Evolutionary conservation across 2,329 filamentous ascomycete genomes (phyloP).

Genomic region (Neophaeococcomyces mojaviensis): DNA sequence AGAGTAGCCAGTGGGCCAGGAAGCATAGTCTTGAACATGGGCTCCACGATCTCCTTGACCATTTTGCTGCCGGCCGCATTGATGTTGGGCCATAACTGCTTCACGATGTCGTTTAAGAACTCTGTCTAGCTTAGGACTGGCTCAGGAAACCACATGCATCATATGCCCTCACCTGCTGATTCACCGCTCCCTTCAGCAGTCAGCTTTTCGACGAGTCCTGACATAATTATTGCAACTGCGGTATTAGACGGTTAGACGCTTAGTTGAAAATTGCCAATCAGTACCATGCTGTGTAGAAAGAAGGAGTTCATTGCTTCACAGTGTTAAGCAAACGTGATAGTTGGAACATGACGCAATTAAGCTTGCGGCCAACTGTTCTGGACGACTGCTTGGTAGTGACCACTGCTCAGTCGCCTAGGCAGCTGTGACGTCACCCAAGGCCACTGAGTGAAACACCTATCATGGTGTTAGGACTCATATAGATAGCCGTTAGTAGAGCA

Average conservation of each 20-base stretch:
- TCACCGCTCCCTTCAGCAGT: constrained; percentile 16
- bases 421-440: too few species aligned
- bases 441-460: too few species aligned
- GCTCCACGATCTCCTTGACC: constrained; percentile 20
- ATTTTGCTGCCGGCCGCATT: constrained; percentile 17
- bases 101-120: constrained; percentile 18
- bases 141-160: constrained; percentile 4
- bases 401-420: too few species aligned
- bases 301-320: too few species aligned
- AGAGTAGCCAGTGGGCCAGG: constrained; percentile 15
- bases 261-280: too few species aligned
- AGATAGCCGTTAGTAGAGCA: too few species aligned
- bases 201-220: constrained; percentile 15
- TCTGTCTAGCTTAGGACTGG: constrained; percentile 13
- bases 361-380: not conserved
- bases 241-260: constrained; percentile 6
- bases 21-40: constrained; percentile 19
- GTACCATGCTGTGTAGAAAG: too few species aligned
- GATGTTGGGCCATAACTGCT: constrained; percentile 17
- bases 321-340: too few species aligned
- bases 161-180: constrained; percentile 14
- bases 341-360: not conserved
- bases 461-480: too few species aligned
- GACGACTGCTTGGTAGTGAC: too few species aligned
- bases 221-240: constrained; percentile 11